A percentile compares a stretch with the other conserved stretches of the same genome.
phyloP scores from a whole-genome alignment of 2,329 filamentous ascomycete species.

The Cercospora brassicicola region DNA sequence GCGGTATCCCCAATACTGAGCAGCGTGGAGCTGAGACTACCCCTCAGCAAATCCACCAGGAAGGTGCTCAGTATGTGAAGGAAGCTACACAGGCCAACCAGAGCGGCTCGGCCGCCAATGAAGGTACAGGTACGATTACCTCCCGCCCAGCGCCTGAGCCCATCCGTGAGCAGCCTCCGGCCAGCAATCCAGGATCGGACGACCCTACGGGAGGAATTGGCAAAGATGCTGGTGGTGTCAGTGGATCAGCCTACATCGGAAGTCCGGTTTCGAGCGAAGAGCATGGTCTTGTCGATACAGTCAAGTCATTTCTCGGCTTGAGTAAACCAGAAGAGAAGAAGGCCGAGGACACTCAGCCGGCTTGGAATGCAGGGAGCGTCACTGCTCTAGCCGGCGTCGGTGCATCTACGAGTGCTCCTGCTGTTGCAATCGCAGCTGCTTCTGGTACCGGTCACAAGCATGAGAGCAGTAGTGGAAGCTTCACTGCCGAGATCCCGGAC shows the following conservation, averaged over 20 bases:
- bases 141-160: slow-evolving; percentile 5
- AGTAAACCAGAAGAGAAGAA: slow-evolving; percentile 19
- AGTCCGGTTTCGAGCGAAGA: slow-evolving; percentile 24
- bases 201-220: slow-evolving; percentile 25
- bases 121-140: slow-evolving; percentile 16
- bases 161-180: slow-evolving; percentile 19
- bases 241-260: slow-evolving; percentile 23
- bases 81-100: slow-evolving; percentile 16
- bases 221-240: slow-evolving; percentile 27
- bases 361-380: slow-evolving; percentile 12
- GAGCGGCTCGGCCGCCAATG: slow-evolving; percentile 1
- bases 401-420: slow-evolving; percentile 18
- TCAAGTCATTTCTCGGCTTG: slow-evolving; percentile 29
- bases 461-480: slow-evolving; percentile 7
- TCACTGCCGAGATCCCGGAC: slow-evolving; percentile 20
- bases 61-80: slow-evolving; percentile 31
- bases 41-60: slow-evolving; percentile 23
- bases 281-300: slow-evolving; percentile 26
- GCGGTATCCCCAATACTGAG: slow-evolving; percentile 9
- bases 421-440: slow-evolving; percentile 15
- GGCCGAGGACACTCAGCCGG: slow-evolving; percentile 16
- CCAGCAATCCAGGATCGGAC: slow-evolving; percentile 27
- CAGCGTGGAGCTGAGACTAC: slow-evolving; percentile 1
- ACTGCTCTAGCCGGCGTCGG: slow-evolving; percentile 7
- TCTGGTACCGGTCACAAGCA: slow-evolving; percentile 8